A percentile compares a stretch with the other conserved stretches of the same genome.
Conservation (phyloP, 129 eudicot species). For the Arctium lappa region DNA sequence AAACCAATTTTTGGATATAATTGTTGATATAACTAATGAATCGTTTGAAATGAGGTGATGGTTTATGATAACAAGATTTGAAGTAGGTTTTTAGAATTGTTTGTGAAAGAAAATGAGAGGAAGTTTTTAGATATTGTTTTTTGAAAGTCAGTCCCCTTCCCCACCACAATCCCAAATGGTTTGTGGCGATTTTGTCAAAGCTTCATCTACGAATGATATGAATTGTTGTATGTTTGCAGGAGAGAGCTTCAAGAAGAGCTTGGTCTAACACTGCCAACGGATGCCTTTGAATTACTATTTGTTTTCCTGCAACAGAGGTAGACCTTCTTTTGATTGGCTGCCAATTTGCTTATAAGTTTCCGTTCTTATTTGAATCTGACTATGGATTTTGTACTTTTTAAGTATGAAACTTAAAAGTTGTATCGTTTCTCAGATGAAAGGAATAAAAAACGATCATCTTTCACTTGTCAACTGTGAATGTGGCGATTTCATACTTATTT, state of each 20-base stretch:
- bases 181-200: not conserved
- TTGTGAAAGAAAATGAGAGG: not conserved
- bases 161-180: not conserved
- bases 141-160: no score
- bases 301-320: constrained; percentile 79
- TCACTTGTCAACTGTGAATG: not conserved
- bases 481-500: not conserved
- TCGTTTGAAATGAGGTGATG: not conserved
- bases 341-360: not conserved
- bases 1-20: constrained; percentile 1
- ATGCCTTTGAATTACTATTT: constrained; percentile 86
- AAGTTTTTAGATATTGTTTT: no score
- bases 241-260: constrained; percentile 98
- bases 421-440: not conserved
- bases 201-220: not conserved
- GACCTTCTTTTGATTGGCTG: not conserved
- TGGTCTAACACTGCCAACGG: constrained; percentile 74
- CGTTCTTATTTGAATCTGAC: not conserved
- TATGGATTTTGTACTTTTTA: no score
- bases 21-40: not conserved
- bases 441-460: not conserved
- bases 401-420: not conserved
- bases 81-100: not conserved
- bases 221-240: constrained; percentile 45
- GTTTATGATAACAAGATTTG: not conserved